Evolutionary conservation across 495 filamentous ascomycete genomes (phyloP).

Genomic region (Neurospora tetrasperma): DNA sequence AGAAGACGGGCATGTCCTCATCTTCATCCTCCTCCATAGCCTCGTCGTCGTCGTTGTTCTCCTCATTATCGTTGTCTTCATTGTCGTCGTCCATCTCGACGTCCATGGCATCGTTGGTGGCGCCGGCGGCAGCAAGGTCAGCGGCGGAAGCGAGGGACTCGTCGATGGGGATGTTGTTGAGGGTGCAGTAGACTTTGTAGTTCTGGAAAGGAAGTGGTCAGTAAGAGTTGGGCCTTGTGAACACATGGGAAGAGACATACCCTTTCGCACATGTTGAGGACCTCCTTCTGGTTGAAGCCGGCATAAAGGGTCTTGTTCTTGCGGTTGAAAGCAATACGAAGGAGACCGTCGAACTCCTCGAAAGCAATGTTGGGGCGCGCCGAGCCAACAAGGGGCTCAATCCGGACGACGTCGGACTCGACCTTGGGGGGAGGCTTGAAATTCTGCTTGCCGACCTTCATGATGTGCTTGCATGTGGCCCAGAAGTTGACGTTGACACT

Average conservation of each 20-base stretch:
- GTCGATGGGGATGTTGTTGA: conserved; percentile 68
- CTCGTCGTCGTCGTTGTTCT: conserved; percentile 38
- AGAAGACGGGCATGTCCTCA: conserved; percentile 61
- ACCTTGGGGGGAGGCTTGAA: conserved; percentile 90
- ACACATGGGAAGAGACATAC: conserved; percentile 2
- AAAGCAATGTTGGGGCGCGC: conserved; percentile 74
- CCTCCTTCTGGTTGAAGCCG: conserved; percentile 58
- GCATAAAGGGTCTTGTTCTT: conserved; percentile 65
- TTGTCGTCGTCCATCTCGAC: conserved; percentile 41
- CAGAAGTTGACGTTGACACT: conserved; percentile 92
- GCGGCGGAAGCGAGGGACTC: conserved; percentile 43
- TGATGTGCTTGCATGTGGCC: conserved; percentile 75
- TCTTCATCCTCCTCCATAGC: conserved; percentile 22
- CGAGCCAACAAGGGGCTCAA: conserved; percentile 40
- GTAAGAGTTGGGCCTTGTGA: background rate
- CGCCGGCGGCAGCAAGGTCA: conserved; percentile 37
- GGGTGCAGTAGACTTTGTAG: conserved; percentile 80
- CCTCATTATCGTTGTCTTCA: conserved; percentile 43
- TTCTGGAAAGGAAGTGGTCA: conserved; percentile 33
- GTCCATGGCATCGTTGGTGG: conserved; percentile 47
- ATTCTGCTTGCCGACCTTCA: conserved; percentile 89
- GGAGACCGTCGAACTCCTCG: conserved; percentile 83
- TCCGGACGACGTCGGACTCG: conserved; percentile 51
- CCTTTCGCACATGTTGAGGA: conserved; percentile 68
- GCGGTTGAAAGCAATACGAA: conserved; percentile 64